phyloP scores from a whole-genome alignment of 306 rosid species.

The Dryas drummondii region DNA sequence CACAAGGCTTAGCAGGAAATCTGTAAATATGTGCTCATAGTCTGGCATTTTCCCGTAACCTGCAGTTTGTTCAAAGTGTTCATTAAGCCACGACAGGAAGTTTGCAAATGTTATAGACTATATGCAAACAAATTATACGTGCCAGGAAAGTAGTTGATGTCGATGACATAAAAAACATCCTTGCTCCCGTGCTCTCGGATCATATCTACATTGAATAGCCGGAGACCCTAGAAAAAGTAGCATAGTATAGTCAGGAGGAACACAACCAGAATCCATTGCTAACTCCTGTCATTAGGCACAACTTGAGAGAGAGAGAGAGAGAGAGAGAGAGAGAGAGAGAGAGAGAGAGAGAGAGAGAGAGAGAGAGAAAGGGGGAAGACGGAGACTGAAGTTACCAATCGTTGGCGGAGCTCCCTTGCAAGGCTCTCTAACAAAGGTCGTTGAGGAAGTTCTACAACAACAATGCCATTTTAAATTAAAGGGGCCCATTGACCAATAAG shows the following conservation, averaged over 20 bases:
- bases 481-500: neutral
- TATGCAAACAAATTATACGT: conserved; percentile 19
- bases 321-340: neutral
- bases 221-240: conserved; percentile 58
- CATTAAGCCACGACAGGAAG: neutral
- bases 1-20: conserved; percentile 66
- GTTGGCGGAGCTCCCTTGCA: conserved; percentile 71
- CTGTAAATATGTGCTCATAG: conserved; percentile 87
- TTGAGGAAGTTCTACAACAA: conserved; percentile 81
- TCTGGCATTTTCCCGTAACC: conserved; percentile 94
- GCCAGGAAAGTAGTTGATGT: conserved; percentile 95
- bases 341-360: neutral
- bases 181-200: conserved; percentile 64
- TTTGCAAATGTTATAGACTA: neutral
- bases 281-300: neutral
- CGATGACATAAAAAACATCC: conserved; percentile 75
- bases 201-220: conserved; percentile 81
- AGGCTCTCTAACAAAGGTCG: conserved; percentile 81
- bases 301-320: neutral
- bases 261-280: neutral
- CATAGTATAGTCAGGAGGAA: neutral
- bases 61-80: conserved; percentile 26
- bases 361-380: neutral
- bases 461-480: conserved; percentile 16
- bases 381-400: conserved; percentile 50